Evolutionary conservation across 1,284 basidiomycete species (phyloP), one percentile per base, ranked within the genome.

Genomic region (Ustilago xerochloae): DNA sequence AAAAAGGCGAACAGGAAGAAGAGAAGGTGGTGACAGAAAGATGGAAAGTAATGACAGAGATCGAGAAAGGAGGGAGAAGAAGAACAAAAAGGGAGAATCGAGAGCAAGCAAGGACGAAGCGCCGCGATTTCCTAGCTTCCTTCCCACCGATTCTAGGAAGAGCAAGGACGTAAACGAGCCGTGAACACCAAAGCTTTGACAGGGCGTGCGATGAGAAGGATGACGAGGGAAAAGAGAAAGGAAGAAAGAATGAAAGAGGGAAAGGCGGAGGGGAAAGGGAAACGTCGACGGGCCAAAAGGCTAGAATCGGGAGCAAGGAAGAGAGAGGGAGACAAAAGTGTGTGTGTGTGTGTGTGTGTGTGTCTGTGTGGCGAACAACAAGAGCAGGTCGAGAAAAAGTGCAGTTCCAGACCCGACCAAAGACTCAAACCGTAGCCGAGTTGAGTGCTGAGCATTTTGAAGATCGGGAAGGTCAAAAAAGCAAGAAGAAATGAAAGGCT

Each of bases 71-170:
- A 32, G n/a, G 18, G 41, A 52, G 24, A n/a, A n/a, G 32, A 35
- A 20, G 33, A 53, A 24, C 26, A 26, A 50, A 33, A 39, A 26
- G 47, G 22, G 36, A 18, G 26, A 28, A 4, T 12, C 20, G 39
- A 33, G 18, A 24, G 28, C 20, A 39, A 33, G 41, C 41, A 24
- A 45, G 4, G 15, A 46, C 16, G 33, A 47, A 33, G 45, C 10
- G 58, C 41, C 33, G 41, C 56, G 13, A 43, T 26, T 45, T 50
- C 6, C 20, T 16, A 41, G 53, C 59, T 28, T 38, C 39, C 46
- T 61, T 61, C 33, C 43, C 49, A 53, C 35, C 43, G 18, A 28
- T 6, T 53, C 49, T 47, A 53, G 50, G 50, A 39, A 46, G 58
- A 47, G 49, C 41, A 22, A 50, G 13, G 38, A 50, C n/a, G 35